Evolutionary conservation across 2,329 filamentous ascomycete species (phyloP), one percentile per base, ranked within the genome.

Genomic region (Verticillium longisporum): DNA sequence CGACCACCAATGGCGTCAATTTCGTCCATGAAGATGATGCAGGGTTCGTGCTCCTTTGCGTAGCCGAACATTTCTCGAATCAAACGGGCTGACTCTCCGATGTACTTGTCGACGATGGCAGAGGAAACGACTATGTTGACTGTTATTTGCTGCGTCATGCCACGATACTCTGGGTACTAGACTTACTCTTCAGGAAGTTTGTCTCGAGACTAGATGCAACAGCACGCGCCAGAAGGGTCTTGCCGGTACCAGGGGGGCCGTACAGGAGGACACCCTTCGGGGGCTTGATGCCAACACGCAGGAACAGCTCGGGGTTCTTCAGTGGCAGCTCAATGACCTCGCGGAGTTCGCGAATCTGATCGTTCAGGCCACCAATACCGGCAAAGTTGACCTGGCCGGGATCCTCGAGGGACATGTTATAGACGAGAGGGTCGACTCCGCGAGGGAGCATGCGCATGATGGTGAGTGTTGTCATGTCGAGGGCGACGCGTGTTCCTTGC

Each of bases 11-110:
- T 99, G 72, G 95, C 95, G 73, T 99, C 95, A 73, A 99, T 99
- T 79, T 99, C 95, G 82, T 99, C 96, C 95, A 99, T 99, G 85
- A 99, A 99, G 78, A 99, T 99, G 76, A 99, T 99, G 76, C 95
- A 99, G 45, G 95, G 95, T 77, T 99, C 95, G 75, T 99, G 95
- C 75, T 99, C 96, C 78, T 97, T 98, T 70, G 96, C 95, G 72
- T 99, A 99, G 62, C 95, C 96, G 72, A 99, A 99, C 96, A 99
- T 99, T 77, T 99, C 95, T 75, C 95, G 88, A 71, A 99, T 99
- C 67, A 99, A 82, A 67, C 96, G 89, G 41, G 95, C 95, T 11
- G 95, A 99, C 79, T 99, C 95, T 76, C 95, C 95, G 66, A 99
- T 99, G 74, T 99, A 99, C 77, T 99, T 99, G 83, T 99, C 96